phyloP scores from a whole-genome alignment of 495 filamentous ascomycete species.

The Pyrenula massariospora region DNA sequence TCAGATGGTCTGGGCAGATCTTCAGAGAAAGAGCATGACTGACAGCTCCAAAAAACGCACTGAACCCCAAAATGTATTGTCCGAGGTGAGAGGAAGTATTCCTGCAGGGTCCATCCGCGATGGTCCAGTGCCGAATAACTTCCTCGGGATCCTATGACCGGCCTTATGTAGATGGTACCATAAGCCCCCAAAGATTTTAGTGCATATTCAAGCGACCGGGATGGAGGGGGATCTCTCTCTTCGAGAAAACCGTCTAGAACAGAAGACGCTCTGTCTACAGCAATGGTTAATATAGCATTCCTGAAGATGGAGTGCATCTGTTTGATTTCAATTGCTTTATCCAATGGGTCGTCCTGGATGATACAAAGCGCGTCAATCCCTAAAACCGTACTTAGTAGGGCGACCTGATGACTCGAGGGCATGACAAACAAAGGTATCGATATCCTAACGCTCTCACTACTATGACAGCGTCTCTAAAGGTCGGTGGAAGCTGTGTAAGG shows the following conservation, averaged over 20 bases:
- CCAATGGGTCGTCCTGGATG: slow-evolving; percentile 17
- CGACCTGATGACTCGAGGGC: background rate
- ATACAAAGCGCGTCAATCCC: slow-evolving; percentile 24
- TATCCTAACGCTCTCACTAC: slow-evolving; percentile 12
- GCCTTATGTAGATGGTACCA: background rate
- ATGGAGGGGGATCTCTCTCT: background rate
- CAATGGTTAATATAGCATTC: slow-evolving; percentile 14
- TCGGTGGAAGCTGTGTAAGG: slow-evolving; percentile 1
- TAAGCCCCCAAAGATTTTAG: background rate
- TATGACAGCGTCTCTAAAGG: slow-evolving; percentile 20
- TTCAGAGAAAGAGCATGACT: background rate
- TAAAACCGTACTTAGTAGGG: slow-evolving; percentile 3
- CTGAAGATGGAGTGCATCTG: slow-evolving; percentile 14
- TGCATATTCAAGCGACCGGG: background rate
- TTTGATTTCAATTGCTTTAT: slow-evolving; percentile 11
- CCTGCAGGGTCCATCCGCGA: slow-evolving; percentile 1
- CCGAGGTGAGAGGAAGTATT: background rate
- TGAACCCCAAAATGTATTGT: background rate
- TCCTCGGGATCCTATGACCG: background rate
- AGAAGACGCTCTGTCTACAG: background rate
- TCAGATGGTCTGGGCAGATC: background rate
- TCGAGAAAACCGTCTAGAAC: background rate
- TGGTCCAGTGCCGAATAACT: background rate
- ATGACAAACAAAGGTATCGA: background rate
- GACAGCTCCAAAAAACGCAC: background rate